Conservation (phyloP, 345 rosid genomes). For the Sisymbrium altissimum region DNA sequence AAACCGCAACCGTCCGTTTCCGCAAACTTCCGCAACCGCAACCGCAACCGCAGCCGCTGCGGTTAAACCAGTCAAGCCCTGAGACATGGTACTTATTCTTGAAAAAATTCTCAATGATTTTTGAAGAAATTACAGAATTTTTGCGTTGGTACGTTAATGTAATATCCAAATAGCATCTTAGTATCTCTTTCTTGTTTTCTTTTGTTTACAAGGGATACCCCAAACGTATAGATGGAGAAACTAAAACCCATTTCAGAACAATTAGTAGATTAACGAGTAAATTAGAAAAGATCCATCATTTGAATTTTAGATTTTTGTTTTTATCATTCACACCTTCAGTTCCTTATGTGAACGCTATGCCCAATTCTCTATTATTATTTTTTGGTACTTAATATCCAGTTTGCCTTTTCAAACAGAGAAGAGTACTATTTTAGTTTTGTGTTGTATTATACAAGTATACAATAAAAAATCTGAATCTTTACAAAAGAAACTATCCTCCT, state of each 20-base stretch:
- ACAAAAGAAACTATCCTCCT: not conserved
- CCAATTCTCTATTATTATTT: too few species aligned
- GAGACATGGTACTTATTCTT: constrained; percentile 25
- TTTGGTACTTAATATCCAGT: too few species aligned
- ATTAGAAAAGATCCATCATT: not conserved
- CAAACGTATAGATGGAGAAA: not conserved
- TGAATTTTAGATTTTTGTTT: not conserved
- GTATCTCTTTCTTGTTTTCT: not conserved
- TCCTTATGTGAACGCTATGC: not conserved
- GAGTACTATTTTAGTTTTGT: not conserved
- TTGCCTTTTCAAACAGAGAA: not conserved
- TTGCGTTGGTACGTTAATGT: not conserved
- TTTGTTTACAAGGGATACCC: not conserved
- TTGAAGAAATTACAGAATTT: not conserved
- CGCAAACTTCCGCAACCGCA: too few species aligned
- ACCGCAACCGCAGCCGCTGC: too few species aligned
- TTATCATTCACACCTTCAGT: not conserved
- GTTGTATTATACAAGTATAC: not conserved
- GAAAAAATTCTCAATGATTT: not conserved
- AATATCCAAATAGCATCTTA: not conserved
- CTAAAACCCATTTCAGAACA: not conserved
- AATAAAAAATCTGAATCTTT: not conserved
- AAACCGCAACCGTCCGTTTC: too few species aligned
- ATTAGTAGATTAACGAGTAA: not conserved
- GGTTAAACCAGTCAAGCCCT: too few species aligned